Base-by-base conservation (phyloP, 106 monocot genomes). In the Chionographis japonica region DNA sequence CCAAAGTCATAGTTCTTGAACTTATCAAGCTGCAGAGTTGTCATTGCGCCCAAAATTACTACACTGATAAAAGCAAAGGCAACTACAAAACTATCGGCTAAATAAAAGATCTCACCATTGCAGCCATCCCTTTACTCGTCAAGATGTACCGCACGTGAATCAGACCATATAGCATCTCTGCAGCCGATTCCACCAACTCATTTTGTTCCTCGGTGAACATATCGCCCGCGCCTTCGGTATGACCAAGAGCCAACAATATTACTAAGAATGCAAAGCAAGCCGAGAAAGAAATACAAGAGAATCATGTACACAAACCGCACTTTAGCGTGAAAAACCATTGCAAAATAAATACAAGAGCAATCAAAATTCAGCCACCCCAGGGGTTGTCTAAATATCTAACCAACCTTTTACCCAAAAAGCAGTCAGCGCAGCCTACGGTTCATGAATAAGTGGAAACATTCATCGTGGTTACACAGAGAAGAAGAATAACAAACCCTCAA, bases 1-100 rank as follows among this genome's bases (percentile, higher is more conserved):
- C 92, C 92, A 71, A 92, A 92, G 56, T 88, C 92, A 63, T 83
- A 88, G 58, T 81, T 93, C 83, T 92, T 88, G 56, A 62, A 92
- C 61, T 92, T 92, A 2, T 92, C 92, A 7, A 88, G 75, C 92
- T 92, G 82, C 36, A 74, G 62, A 73, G 19, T 41, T 11, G 41
- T 40, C 37, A 63, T 16, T 16, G 58, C 50, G n/a, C 3, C 14
- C 50, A 27, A 27, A 27, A 27, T 27, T 1, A 27, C 27, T 27
- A 27, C 35, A 14, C 37, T 43, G 35, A 57, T 4, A 17, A 75
- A 68, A 60, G 9, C 41, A 36, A 2, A 51, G 53, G 16, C 6
- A 0, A 43, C 58, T 10, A 38, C 8, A 18, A 50, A 46, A 16
- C 9, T 15, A 36, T 65, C 70, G 55, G 57, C 10, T 40, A n/a